phyloP scores from a whole-genome alignment of 176 grass and related monocot genomes.

The Coix lacrymajobi region DNA sequence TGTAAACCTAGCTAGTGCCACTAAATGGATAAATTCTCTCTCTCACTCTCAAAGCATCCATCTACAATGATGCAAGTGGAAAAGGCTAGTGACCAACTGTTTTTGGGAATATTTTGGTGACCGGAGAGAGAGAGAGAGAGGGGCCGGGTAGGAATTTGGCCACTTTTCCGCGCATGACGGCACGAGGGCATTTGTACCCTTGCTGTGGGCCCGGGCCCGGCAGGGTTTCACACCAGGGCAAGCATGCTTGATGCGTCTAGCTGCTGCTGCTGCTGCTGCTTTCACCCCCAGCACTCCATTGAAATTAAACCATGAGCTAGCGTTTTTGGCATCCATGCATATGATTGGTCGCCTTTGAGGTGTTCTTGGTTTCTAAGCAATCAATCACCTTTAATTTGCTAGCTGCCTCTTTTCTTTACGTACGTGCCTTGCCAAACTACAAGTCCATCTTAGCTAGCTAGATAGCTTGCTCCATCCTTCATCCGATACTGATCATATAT shows the following conservation, averaged over 20 bases:
- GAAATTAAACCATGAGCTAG: background rate
- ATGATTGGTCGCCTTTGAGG: background rate
- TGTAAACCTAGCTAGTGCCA: background rate
- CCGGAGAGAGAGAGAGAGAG: background rate
- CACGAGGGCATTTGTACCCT: constrained; percentile 16
- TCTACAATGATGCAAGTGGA: background rate
- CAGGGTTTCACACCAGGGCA: background rate
- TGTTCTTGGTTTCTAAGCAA: constrained; percentile 29
- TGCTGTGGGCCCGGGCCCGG: background rate
- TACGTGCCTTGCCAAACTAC: constrained; percentile 14
- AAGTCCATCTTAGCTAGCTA: background rate
- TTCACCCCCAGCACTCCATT: background rate
- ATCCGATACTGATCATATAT: too few relatives aligned
- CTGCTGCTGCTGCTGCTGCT: background rate
- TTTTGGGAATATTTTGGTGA: constrained; percentile 16
- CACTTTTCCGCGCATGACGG: background rate
- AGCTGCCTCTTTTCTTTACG: background rate
- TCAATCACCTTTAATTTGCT: background rate
- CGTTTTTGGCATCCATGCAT: background rate
- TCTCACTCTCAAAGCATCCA: background rate
- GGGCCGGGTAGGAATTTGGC: background rate
- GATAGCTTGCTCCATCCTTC: rapidly evolving
- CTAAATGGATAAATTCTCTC: background rate
- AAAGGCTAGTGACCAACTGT: constrained; percentile 13
- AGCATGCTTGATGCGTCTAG: background rate